Evolutionary conservation across 768 basidiomycete species (phyloP).

Genomic region (Zangia roseola): DNA sequence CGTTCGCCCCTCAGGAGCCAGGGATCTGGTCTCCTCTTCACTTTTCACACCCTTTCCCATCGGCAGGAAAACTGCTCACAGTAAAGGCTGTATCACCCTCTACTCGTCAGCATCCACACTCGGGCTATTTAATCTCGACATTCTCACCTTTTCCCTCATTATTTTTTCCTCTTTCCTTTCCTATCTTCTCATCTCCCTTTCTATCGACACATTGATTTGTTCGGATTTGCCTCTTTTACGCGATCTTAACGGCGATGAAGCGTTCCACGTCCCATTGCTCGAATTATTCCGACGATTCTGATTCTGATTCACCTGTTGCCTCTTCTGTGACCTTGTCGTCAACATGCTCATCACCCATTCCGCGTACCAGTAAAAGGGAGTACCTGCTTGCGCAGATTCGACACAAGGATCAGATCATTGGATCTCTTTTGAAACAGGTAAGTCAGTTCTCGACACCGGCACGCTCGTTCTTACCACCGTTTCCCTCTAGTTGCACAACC

Average conservation of each 20-base stretch:
- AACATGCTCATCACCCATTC: slow-evolving; percentile 27
- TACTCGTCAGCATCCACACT: not conserved
- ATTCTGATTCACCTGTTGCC: slow-evolving; percentile 30
- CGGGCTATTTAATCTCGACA: slow-evolving; percentile 22
- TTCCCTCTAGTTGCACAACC: slow-evolving; percentile 55
- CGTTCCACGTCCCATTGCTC: slow-evolving; percentile 21
- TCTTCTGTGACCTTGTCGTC: slow-evolving; percentile 41
- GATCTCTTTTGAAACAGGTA: slow-evolving; percentile 81
- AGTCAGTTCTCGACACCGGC: slow-evolving; percentile 7
- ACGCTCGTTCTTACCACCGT: not conserved
- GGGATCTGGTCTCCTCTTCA: not conserved
- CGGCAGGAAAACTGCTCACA: slow-evolving; percentile 14
- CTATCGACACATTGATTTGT: not conserved
- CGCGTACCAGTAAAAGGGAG: slow-evolving; percentile 69
- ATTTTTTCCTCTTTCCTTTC: not conserved
- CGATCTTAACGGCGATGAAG: slow-evolving; percentile 7
- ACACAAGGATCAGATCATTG: slow-evolving; percentile 86
- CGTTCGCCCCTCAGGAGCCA: not conserved
- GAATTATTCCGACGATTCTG: slow-evolving; percentile 21
- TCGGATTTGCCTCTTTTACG: not conserved
- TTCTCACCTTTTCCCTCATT: not conserved
- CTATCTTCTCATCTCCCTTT: not conserved
- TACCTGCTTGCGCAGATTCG: slow-evolving; percentile 82
- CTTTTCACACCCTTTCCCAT: slow-evolving; percentile 10
- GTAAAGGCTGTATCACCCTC: slow-evolving; percentile 9